Evolutionary conservation across 768 basidiomycete species (phyloP), one percentile per base, ranked within the genome.

Genomic region (Russula sp.): DNA sequence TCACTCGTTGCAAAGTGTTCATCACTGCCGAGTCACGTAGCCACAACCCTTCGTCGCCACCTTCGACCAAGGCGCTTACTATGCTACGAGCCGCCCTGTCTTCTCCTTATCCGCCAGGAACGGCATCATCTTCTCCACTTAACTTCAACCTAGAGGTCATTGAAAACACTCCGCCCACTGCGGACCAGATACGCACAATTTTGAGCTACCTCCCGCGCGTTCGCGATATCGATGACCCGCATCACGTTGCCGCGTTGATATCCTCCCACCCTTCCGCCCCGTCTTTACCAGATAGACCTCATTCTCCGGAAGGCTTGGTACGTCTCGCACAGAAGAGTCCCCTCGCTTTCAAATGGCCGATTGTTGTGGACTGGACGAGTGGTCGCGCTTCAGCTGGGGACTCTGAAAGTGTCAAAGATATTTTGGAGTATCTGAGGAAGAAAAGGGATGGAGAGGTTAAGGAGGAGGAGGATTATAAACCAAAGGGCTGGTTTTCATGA

Each of bases 351-450:
- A 88, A 84, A 66, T 91, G 88, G 88, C 89, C 89, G 0, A 80
- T 91, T 51, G 87, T 91, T 0, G 89, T 91, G 2, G 84, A 91
- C 67, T 91, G 89, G 89, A 74, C 77, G 16, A 80, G 77, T 27
- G 89, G 89, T 1, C 78, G 78, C 47, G 87, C 83, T 10, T 79
- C 80, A 20, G 74, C 90, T 0, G 89, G 89, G 0, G 83, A 87
- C 63, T 76, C 85, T 18, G 86, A 88, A 6, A 84, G 85, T 20
- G 89, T 89, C n/a, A 81, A 80, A 58, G 70, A 71, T 1, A 86
- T 91, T 16, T 69, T 91, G 70, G 89, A 91, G 66, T 76, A 74
- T 32, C 65, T 91, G 59, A 76, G 88, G 68, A 82, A 82, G 74
- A 80, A 77, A 61, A 75, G 89, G 59, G 89, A 91, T 65, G 88